Evolutionary conservation across 306 rosid genomes (phyloP).

Genomic region (Elaeagnus macrophylla): DNA sequence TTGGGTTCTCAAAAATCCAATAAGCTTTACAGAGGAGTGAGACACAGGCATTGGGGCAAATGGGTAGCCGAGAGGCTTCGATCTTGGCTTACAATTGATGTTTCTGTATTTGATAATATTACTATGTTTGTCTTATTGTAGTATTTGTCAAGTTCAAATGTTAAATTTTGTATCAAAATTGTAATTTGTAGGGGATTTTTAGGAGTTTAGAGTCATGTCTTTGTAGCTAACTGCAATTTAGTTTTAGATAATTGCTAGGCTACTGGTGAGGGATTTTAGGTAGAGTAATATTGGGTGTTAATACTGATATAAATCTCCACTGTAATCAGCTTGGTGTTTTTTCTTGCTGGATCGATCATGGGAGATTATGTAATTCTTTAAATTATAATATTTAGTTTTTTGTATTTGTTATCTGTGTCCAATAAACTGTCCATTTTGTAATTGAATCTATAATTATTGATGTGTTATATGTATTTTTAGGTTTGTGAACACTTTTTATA

Average conservation of each 20-base stretch:
- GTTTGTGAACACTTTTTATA: no score
- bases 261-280: constrained; percentile 6
- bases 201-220: neutral
- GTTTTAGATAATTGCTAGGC: constrained; percentile 73
- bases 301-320: constrained; percentile 39
- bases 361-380: constrained; percentile 9
- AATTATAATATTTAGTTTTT: constrained; percentile 1
- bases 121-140: no score
- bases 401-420: neutral
- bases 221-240: constrained; percentile 45
- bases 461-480: no score
- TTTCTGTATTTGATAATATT: neutral
- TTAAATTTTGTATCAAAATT: neutral
- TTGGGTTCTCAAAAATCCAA: constrained; percentile 52
- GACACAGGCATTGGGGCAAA: constrained; percentile 98
- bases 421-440: neutral
- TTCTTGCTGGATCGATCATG: constrained; percentile 41
- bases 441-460: neutral
- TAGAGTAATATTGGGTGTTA: constrained; percentile 23
- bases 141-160: constrained; percentile 2
- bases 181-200: constrained; percentile 1
- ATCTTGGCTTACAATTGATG: constrained; percentile 26
- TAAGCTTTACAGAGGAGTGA: constrained; percentile 85
- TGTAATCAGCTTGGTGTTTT: constrained; percentile 50
- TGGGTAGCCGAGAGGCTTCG: constrained; percentile 98